Base-by-base conservation (phyloP, 768 basidiomycete species). In the Gymnopilus dilepis region DNA sequence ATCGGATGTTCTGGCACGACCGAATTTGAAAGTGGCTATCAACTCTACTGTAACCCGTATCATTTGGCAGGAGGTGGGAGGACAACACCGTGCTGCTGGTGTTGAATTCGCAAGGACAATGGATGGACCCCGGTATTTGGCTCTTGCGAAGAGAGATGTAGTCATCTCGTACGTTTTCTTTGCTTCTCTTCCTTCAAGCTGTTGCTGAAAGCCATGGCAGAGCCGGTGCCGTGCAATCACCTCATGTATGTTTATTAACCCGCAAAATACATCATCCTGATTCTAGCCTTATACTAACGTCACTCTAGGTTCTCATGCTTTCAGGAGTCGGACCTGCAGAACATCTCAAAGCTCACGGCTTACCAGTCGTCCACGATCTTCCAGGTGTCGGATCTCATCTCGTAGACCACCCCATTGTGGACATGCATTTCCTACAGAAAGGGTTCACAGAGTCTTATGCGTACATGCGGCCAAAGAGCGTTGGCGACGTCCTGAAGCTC, bases 321-420 rank as follows among this genome's bases (percentile, higher is more conserved):
- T 92, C 90, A 7, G 94, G 94, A 22, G 77, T 95, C 43, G 94
- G 94, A 17, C 88, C 91, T 30, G 80, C 81, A 0, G 72, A 76
- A 3, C 80, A 90, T 34, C 80, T 95, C 38, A 65, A 77, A n/a
- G 69, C 74, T 9, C 75, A 85, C 64, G 72, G 74, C 15, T 88
- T 95, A 42, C 79, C 84, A 0, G 76, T 88, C 31, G 72, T 88
- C 17, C 70, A 84, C 6, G 85, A 94, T 65, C 81, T 88, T 5
- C 88, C 92, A 0, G 86, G 84, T 8, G 92, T 95, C 13, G 94
- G 94, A 9, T 77, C 82, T 21, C 84, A 92, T 70, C 82, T 95
- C 30, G 76, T 83, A 52, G 94, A 96, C 71, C 94, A 96, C 65
- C 79, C 82, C 1, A 78, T 82, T 26, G 79, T 90, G 56, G 78